Evolutionary conservation across 257 asterid genomes (phyloP).

Genomic region (Salvia miltiorrhiza): DNA sequence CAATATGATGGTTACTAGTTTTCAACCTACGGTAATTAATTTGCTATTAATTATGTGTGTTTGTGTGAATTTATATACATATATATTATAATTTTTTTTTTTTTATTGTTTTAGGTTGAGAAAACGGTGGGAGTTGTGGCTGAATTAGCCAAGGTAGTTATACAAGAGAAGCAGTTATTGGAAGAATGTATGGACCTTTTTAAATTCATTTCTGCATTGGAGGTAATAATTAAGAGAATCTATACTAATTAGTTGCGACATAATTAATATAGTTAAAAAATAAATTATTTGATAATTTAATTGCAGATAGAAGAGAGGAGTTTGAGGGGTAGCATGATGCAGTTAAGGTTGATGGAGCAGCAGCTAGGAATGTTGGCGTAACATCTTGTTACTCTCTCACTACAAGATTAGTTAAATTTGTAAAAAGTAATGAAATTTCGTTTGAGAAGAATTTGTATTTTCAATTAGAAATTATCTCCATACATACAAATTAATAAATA

Average conservation of each 20-base stretch:
- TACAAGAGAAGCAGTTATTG: constrained; percentile 65
- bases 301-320: constrained; percentile 65
- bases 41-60: neutral
- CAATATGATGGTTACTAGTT: constrained; percentile 33
- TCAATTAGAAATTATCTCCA: neutral
- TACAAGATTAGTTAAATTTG: neutral
- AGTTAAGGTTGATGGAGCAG: constrained; percentile 35
- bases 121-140: constrained; percentile 32
- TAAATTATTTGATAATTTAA: neutral
- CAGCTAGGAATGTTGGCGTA: constrained; percentile 16
- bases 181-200: constrained; percentile 80
- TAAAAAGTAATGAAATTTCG: neutral
- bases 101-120: constrained; percentile 32
- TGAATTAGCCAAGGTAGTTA: constrained; percentile 57
- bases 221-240: constrained; percentile 41
- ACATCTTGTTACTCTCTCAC: constrained; percentile 10
- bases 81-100: neutral
- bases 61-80: neutral
- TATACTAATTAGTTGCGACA: neutral
- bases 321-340: constrained; percentile 59
- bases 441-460: neutral
- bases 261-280: neutral
- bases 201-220: constrained; percentile 47
- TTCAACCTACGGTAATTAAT: constrained; percentile 41
- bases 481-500: too few species aligned